A percentile compares a stretch with the other conserved stretches of the same genome.
Conservation (phyloP, 495 filamentous ascomycete genomes). For the Daldinia childiae region DNA sequence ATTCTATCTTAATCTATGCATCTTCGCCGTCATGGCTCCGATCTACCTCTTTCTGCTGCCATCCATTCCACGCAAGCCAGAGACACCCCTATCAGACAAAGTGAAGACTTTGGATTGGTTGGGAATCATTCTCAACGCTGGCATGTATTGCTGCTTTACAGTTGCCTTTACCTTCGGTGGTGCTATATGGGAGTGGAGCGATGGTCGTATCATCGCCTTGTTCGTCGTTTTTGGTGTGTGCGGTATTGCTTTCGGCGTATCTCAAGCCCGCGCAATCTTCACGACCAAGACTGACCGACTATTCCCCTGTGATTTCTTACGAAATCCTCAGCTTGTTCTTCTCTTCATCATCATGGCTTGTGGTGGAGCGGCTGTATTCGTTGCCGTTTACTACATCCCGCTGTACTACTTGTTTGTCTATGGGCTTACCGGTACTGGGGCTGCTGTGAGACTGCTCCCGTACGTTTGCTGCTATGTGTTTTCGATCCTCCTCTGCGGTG, state of each 20-base stretch:
- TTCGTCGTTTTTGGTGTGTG: not conserved
- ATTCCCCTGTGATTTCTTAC: not conserved
- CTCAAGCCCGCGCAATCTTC: not conserved
- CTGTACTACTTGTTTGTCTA: not conserved
- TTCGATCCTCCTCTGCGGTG: not conserved
- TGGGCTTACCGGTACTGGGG: not conserved
- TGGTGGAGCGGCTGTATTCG: not conserved
- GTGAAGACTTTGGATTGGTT: not conserved
- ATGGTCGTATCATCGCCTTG: not conserved
- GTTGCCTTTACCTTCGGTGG: not conserved
- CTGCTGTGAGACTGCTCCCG: not conserved
- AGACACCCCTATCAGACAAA: not conserved
- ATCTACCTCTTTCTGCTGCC: not conserved
- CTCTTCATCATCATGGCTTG: conserved; percentile 1
- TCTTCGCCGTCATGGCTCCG: not conserved
- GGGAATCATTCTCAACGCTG: not conserved
- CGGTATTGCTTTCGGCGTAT: not conserved
- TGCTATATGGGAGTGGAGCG: not conserved
- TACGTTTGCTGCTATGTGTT: not conserved
- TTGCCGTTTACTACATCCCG: not conserved
- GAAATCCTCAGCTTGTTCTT: not conserved
- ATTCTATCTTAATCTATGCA: not conserved
- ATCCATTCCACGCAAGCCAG: not conserved
- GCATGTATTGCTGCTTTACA: not conserved
- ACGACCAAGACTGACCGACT: not conserved